Percentiles rank a stretch among this genome's conserved stretches.
These are phyloP conservation scores for Cladorrhinum samala DNA, from an alignment of 495 filamentous ascomycete genomes.

Conservation along the genomic window DNA sequence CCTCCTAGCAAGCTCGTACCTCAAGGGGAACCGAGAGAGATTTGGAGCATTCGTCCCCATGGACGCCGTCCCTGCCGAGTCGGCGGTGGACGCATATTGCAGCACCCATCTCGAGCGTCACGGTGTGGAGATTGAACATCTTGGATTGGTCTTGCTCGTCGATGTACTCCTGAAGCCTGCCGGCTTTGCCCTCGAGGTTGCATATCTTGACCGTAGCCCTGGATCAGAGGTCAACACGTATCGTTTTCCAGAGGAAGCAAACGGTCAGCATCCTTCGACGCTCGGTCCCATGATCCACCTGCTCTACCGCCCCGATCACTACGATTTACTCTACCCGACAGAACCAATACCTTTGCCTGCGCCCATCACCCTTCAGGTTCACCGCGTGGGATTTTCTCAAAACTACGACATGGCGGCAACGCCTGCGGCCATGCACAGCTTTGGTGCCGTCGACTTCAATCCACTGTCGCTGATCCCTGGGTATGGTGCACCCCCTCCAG, in stretches of 20 bases:
- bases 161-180: conserved; percentile 76
- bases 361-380: conserved; percentile 49
- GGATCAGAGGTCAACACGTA: conserved; percentile 75
- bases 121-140: conserved; percentile 79
- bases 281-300: conserved; percentile 44
- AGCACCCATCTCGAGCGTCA: conserved; percentile 62
- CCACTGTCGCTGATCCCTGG: conserved; percentile 44
- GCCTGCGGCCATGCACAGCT: conserved; percentile 35
- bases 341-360: conserved; percentile 44
- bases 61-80: conserved; percentile 47
- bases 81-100: conserved; percentile 67
- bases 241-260: conserved; percentile 55
- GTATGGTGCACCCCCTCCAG: conserved; percentile 27
- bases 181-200: conserved; percentile 74
- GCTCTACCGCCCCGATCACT: conserved; percentile 71
- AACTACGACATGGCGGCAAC: conserved; percentile 33
- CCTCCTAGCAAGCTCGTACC: conserved; percentile 80
- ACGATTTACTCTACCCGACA: conserved; percentile 86
- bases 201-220: conserved; percentile 84
- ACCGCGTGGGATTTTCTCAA: conserved; percentile 39
- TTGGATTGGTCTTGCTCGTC: conserved; percentile 69
- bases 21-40: conserved; percentile 62
- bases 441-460: conserved; percentile 32
- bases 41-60: conserved; percentile 70
- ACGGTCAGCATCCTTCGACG: conserved; percentile 38